Conservation (phyloP, 257 asterid species). For the Voacanga thouarsii region DNA sequence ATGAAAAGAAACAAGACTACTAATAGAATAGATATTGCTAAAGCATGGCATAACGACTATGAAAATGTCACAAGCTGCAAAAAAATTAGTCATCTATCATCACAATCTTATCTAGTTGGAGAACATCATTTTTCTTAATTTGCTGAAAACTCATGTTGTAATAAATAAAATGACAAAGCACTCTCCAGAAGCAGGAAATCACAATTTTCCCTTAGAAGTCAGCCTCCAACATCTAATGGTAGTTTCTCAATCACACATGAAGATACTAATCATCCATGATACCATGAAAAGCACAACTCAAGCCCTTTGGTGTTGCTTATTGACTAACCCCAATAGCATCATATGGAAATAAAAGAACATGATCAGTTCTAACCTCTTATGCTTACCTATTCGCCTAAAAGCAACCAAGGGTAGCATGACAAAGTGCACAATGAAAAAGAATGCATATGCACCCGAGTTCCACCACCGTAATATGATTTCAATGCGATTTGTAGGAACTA, state of each 20-base stretch:
- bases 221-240: background rate
- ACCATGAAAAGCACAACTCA: background rate
- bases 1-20: constrained; percentile 78
- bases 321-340: background rate
- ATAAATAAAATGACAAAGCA: background rate
- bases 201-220: constrained; percentile 3
- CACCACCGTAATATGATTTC: no score
- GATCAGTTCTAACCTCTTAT: background rate
- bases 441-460: constrained; percentile 70
- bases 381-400: constrained; percentile 82
- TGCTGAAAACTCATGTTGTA: background rate
- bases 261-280: background rate
- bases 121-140: background rate
- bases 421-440: constrained; percentile 71
- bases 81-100: constrained; percentile 25
- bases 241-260: background rate
- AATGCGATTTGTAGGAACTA: no score
- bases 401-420: constrained; percentile 78
- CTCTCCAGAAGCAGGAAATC: background rate
- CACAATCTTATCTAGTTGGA: constrained; percentile 1
- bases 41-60: constrained; percentile 91
- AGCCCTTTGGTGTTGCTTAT: background rate
- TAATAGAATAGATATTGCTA: constrained; percentile 77
- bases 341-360: background rate
- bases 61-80: constrained; percentile 32